Base-by-base conservation (phyloP, 1,284 basidiomycete genomes). In the Cryptococcus sp. region DNA sequence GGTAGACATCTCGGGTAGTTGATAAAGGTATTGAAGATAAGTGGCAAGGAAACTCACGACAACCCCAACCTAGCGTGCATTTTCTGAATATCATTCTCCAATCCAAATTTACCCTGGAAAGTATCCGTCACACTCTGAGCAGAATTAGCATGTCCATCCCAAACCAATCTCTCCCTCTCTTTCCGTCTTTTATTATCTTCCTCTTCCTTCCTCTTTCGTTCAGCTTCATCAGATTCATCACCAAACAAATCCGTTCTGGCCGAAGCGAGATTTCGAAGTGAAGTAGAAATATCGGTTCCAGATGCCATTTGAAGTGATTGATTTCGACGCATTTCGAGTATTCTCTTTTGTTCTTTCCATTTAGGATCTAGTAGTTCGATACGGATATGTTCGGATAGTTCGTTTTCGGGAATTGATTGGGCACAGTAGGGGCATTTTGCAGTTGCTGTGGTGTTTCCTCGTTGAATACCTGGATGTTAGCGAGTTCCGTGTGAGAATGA, bases 291-390 rank as follows among this genome's bases (percentile, higher is more conserved):
- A 72, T 97, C 90, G 22, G 92, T 90, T 60, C 71, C 89, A 53
- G 86, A 83, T 68, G 90, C 85, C 24, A 93, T 79, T 69, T 94
- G 87, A 40, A 87, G 88, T 7, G 90, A 85, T 70, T 96, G 91
- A 7, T 87, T 87, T 65, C 90, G 88, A 69, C 92, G 87, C 45
- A 85, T 81, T 69, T 97, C 92, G 64, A 91, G 78, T 18, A 78
- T 81, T 64, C 91, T 86, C 63, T 92, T 88, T 70, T 94, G 90
- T 55, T 91, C 90, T 73, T 96, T 96, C 92, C 92, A 98, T 68
- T 87, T 85, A 39, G 96, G 96, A 76, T 99, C 93, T 64, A 99
- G 83, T 46, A 98, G 78, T 74, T 99, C 96, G 73, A 98, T 97
- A 67, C 96, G 88, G 81, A 98, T 94, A 75, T 98, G 96, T 71